Conservation (phyloP, 495 filamentous ascomycete genomes). For the Neurospora sp. region DNA sequence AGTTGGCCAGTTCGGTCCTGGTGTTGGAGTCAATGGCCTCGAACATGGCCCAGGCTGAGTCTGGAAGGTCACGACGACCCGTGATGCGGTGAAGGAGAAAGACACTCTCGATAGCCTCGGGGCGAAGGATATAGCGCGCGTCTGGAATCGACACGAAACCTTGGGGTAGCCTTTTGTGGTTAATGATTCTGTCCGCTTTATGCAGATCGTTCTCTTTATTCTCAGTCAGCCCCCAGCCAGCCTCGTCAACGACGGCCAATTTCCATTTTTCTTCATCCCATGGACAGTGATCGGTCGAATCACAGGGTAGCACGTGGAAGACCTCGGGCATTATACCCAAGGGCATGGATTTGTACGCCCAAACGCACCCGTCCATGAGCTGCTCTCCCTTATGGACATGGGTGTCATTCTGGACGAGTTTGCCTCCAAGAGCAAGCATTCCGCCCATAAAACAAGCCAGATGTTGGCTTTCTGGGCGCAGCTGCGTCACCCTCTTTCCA, state of each 20-base stretch:
- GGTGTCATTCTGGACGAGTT: slow-evolving; percentile 51
- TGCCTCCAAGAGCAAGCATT: slow-evolving; percentile 73
- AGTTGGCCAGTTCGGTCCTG: slow-evolving; percentile 39
- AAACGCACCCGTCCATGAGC: slow-evolving; percentile 75
- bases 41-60: slow-evolving; percentile 54
- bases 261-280: slow-evolving; percentile 60
- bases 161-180: slow-evolving; percentile 50
- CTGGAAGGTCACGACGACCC: slow-evolving; percentile 39
- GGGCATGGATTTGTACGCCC: slow-evolving; percentile 64
- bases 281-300: slow-evolving; percentile 45
- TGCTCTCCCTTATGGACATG: slow-evolving; percentile 65
- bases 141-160: slow-evolving; percentile 54
- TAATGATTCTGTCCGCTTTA: slow-evolving; percentile 31
- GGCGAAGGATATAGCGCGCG: slow-evolving; percentile 61
- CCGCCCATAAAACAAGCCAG: slow-evolving; percentile 67
- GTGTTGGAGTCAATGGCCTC: slow-evolving; percentile 37
- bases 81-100: slow-evolving; percentile 64
- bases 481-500: slow-evolving; percentile 45
- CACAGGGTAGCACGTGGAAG: slow-evolving; percentile 53
- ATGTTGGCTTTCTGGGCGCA: slow-evolving; percentile 33
- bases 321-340: slow-evolving; percentile 78
- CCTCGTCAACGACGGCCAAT: slow-evolving; percentile 8
- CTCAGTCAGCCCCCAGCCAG: not conserved
- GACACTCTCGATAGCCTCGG: slow-evolving; percentile 56
- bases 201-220: slow-evolving; percentile 5